Evolutionary conservation across 352 stramenopile genomes (phyloP), one percentile per base, ranked within the genome.

Genomic region (Bremia lactucae): DNA sequence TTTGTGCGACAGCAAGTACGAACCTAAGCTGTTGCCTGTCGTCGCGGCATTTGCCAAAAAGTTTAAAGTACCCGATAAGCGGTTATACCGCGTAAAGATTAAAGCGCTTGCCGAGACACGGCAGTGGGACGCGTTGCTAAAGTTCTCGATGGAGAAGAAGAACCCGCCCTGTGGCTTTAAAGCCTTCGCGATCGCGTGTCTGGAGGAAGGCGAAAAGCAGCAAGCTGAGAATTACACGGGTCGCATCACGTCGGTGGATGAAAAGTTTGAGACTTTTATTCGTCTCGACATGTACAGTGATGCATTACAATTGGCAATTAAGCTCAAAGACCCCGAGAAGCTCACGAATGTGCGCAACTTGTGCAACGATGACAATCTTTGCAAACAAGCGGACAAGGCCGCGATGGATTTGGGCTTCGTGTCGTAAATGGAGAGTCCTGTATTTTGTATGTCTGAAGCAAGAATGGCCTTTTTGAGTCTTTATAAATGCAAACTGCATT

Each of bases 41-140:
- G 78, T 74, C 6, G 69, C 72, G 0, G 43, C 70, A 3, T 80
- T 89, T 44, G 68, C 77, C 24, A 94, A 94, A 47, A 90, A 86
- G 49, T 94, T 94, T 53, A 92, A 93, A 26, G 76, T 96, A 5
- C 76, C 84, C 0, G 84, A 95, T 44, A 95, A 96, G 62, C 77
- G 79, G 6, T 85, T 93, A 35, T 96, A 90, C 53, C 77, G 85
- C 46, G 76, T 94, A 28, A 95, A 95, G 58, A 95, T 95, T 46
- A 81, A 87, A 40, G 83, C 82, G 23, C 59, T 94, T 4, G 78
- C 78, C 3, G 72, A 91, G 44, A 91, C 71, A 10, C 63, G 70
- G 10, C 79, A 96, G 34, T 96, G 84, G 82, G 80, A 89, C 49
- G 66, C 72, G 19, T 65, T 96, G 35, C 78, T 87, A 40, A 90